Base-by-base conservation (phyloP, 2,329 filamentous ascomycete species). In the Trichoderma asperellum region DNA sequence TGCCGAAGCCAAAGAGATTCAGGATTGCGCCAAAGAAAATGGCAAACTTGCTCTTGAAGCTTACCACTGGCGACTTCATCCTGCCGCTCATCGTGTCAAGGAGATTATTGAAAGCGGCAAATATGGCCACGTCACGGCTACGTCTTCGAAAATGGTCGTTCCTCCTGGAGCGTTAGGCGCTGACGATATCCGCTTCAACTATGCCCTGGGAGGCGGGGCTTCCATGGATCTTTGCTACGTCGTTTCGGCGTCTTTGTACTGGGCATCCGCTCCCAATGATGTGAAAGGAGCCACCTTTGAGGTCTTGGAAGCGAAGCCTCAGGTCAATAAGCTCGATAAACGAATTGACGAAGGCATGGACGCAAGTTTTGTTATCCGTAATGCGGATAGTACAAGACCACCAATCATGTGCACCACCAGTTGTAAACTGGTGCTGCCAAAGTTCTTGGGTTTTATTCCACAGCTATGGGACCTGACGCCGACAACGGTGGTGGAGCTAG, bases 1-100 rank as follows among this genome's bases (percentile, higher is more conserved):
- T 21, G 29, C 21, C 16, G 68, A 69, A 53, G 85, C 85, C 1
- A 52, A 62, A 37, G 47, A 63, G 47, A 63, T 63, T 21, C 60
- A 24, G 5, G 43, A 37, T 3, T 53, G 60, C 60, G 60, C 60
- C 16, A 40, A 21, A 7, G 47, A 55, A 29, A 53, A 21, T 4
- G 32, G 47, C 40, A 53, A 53, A 5, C 37, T 63, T 3, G 43
- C 32, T 12, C 60, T 63, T 6, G 60, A 63, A 27, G 60, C 47
- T 18, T 63, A 27, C 47, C 60, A 63, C 32, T 53, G 47, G 47
- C 47, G 47, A 27, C 53, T 63, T 37, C 14, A 53, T 16, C 60
- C 60, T n/a, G 60, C 60, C n/a, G 14, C 47, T n/a, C 43, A 53
- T 21, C 32, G 47, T 11, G 43, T 63, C 21, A 63, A 53, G 1